phyloP scores from a whole-genome alignment of 495 filamentous ascomycete genomes.

The Hyphodiscus hymeniophilus region DNA sequence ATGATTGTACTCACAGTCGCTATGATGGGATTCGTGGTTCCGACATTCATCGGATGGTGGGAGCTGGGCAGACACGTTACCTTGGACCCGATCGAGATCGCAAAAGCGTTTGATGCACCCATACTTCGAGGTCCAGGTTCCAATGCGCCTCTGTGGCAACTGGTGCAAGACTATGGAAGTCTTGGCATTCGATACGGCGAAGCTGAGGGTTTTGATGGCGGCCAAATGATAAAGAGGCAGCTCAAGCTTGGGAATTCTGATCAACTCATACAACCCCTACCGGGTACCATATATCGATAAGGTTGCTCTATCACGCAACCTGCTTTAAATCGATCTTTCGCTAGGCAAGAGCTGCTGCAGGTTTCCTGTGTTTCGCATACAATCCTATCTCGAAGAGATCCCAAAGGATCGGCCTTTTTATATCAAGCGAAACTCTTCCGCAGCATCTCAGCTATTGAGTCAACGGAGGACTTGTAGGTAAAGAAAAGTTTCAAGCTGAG shows the following conservation, averaged over 20 bases:
- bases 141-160: constrained; percentile 14
- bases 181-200: constrained; percentile 3
- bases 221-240: background rate
- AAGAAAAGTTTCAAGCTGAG: no score
- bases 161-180: constrained; percentile 6
- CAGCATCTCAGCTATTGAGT: no score
- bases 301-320: background rate
- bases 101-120: constrained; percentile 26
- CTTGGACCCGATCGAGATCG: constrained; percentile 27
- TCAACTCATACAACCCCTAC: background rate
- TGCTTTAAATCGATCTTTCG: no score
- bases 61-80: constrained; percentile 22
- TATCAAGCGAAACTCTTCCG: no score
- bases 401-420: no score
- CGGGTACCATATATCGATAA: background rate
- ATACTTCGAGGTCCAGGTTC: constrained; percentile 17
- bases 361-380: no score
- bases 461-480: no score
- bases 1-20: constrained; percentile 11
- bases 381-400: no score
- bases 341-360: no score
- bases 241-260: constrained; percentile 1
- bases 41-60: constrained; percentile 27
- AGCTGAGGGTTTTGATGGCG: background rate
- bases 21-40: constrained; percentile 10